These are phyloP conservation scores for Francoa sonchifolia DNA, from an alignment of 441 rosid genomes.

Conservation along the genomic window DNA sequence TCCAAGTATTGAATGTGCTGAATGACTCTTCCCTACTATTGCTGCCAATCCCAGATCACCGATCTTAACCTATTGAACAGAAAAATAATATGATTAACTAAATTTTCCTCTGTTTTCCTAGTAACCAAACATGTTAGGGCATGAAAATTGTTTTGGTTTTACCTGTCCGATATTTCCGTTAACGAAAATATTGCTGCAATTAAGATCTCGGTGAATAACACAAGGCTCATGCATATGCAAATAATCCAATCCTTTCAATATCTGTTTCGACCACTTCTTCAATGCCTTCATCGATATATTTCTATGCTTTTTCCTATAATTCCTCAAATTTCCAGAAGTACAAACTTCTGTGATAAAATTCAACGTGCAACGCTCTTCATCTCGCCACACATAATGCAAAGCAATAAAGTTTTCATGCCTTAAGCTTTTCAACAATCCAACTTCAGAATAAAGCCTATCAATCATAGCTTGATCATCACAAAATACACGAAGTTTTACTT, in stretches of 20 bases:
- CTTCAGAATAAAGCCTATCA: constrained; percentile 85
- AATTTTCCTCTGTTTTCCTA: too few relatives aligned
- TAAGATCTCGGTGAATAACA: constrained; percentile 93
- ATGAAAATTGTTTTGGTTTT: too few relatives aligned
- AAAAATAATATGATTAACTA: too few relatives aligned
- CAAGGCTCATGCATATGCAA: constrained; percentile 87
- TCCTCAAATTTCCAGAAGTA: constrained; percentile 96
- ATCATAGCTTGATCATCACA: constrained; percentile 79
- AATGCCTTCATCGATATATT: constrained; percentile 86
- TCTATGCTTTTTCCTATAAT: constrained; percentile 78
- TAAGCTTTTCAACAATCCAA: constrained; percentile 82
- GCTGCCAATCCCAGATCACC: constrained; percentile 98
- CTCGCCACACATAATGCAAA: too few relatives aligned
- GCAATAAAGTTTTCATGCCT: constrained; percentile 83
- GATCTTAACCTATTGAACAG: constrained; percentile 85
- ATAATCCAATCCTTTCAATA: constrained; percentile 71
- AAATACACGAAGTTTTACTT: constrained; percentile 86
- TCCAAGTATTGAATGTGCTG: constrained; percentile 19
- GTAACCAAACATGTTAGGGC: too few relatives aligned
- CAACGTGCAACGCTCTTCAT: too few relatives aligned
- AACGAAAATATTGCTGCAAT: constrained; percentile 88
- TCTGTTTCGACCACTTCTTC: constrained; percentile 98
- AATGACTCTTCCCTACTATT: constrained; percentile 72
- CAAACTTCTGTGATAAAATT: constrained; percentile 92
- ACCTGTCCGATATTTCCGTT: constrained; percentile 98